Evolutionary conservation across 2,329 filamentous ascomycete genomes (phyloP).

Genomic region (Daldinia eschscholtzii): DNA sequence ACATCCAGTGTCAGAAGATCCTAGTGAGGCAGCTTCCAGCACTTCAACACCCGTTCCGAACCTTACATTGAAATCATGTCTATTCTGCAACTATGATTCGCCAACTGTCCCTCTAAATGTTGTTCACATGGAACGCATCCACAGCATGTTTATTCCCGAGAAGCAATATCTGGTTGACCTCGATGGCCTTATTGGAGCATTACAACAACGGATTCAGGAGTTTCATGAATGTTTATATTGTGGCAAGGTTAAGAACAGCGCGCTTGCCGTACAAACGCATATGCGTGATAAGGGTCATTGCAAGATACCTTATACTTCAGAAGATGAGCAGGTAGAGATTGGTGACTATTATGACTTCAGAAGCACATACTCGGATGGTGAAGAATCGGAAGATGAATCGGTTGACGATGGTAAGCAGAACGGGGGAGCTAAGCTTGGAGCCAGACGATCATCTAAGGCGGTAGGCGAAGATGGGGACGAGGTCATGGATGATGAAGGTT

Average conservation of each 20-base stretch:
- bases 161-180: slow-evolving; percentile 84
- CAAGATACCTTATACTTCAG: slow-evolving; percentile 91
- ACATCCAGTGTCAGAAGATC: slow-evolving; percentile 56
- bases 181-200: slow-evolving; percentile 81
- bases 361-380: slow-evolving; percentile 90
- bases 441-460: slow-evolving; percentile 66
- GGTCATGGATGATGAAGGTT: slow-evolving; percentile 79
- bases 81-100: slow-evolving; percentile 93
- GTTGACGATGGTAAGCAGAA: slow-evolving; percentile 63
- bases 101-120: slow-evolving; percentile 81
- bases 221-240: slow-evolving; percentile 90
- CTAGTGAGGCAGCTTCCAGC: slow-evolving; percentile 59
- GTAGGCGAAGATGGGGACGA: slow-evolving; percentile 68
- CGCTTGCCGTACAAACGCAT: slow-evolving; percentile 89
- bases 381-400: slow-evolving; percentile 69
- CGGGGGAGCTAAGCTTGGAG: slow-evolving; percentile 78
- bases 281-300: slow-evolving; percentile 98
- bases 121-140: slow-evolving; percentile 89
- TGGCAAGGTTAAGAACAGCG: slow-evolving; percentile 82
- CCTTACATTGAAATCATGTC: slow-evolving; percentile 70
- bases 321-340: slow-evolving; percentile 92
- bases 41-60: slow-evolving; percentile 56
- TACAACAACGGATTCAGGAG: slow-evolving; percentile 84
- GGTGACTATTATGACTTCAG: slow-evolving; percentile 98
- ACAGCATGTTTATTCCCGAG: slow-evolving; percentile 97